Evolutionary conservation across 257 asterid species (phyloP).

Genomic region (Sherardia arvensis): DNA sequence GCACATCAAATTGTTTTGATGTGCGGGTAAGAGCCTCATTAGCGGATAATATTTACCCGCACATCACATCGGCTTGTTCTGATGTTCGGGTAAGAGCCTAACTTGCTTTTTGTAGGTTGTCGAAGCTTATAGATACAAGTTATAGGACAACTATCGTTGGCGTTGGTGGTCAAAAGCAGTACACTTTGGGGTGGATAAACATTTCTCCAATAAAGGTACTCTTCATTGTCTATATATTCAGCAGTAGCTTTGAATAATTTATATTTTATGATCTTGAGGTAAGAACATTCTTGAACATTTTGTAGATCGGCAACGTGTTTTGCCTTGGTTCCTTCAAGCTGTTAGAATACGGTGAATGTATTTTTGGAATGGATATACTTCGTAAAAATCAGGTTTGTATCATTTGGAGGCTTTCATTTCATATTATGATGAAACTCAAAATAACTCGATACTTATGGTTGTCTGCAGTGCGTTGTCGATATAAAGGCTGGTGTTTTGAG

Average conservation of each 20-base stretch:
- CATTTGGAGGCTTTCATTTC: neutral
- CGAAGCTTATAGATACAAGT: constrained; percentile 73
- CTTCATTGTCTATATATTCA: no score
- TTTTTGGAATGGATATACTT: neutral
- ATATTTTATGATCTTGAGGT: no score
- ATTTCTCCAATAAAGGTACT: constrained; percentile 95
- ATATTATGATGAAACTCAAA: no score
- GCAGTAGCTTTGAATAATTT: no score
- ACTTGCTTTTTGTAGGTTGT: constrained; percentile 41
- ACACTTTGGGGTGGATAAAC: constrained; percentile 86
- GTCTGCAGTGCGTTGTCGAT: neutral
- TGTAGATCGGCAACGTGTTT: neutral
- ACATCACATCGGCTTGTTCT: no score
- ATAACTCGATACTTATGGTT: neutral
- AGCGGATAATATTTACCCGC: no score
- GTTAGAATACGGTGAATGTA: neutral
- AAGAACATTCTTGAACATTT: neutral
- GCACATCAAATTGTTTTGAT: no score
- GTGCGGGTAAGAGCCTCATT: no score
- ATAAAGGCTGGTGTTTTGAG: neutral
- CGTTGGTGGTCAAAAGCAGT: constrained; percentile 94
- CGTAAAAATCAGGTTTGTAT: neutral
- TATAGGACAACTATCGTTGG: constrained; percentile 85
- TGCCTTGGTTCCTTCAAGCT: neutral
- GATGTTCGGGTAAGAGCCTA: constrained; percentile 12